phyloP scores from a whole-genome alignment of 331 rosid species.

The Cucumis variabilis region DNA sequence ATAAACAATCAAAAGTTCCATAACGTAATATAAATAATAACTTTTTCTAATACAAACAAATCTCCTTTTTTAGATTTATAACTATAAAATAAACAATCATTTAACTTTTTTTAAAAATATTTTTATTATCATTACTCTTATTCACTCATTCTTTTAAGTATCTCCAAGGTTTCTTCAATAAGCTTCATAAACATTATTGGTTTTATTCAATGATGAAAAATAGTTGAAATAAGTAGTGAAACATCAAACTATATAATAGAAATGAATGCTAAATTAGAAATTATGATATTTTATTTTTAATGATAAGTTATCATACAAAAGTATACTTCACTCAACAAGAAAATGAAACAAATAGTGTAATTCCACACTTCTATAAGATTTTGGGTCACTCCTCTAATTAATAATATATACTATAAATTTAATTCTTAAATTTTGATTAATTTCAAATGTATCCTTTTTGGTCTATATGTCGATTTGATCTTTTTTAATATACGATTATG shows the following conservation, averaged over 20 bases:
- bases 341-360: neutral
- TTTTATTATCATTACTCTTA: neutral
- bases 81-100: too few species aligned
- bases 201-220: neutral
- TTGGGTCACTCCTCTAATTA: neutral
- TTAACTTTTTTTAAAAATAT: too few species aligned
- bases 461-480: too few species aligned
- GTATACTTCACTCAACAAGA: neutral
- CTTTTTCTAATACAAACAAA: too few species aligned
- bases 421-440: too few species aligned
- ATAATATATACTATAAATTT: neutral
- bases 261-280: neutral
- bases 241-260: neutral
- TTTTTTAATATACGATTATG: too few species aligned
- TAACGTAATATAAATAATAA: too few species aligned
- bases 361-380: neutral
- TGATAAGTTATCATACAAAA: neutral
- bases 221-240: constrained; percentile 1
- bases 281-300: neutral
- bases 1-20: too few species aligned
- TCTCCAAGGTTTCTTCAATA: neutral
- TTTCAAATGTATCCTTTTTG: too few species aligned
- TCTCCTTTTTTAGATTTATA: too few species aligned
- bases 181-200: neutral
- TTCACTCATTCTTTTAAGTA: neutral